Evolutionary conservation across 345 rosid genomes (phyloP).

Genomic region (Corymbia maculata): DNA sequence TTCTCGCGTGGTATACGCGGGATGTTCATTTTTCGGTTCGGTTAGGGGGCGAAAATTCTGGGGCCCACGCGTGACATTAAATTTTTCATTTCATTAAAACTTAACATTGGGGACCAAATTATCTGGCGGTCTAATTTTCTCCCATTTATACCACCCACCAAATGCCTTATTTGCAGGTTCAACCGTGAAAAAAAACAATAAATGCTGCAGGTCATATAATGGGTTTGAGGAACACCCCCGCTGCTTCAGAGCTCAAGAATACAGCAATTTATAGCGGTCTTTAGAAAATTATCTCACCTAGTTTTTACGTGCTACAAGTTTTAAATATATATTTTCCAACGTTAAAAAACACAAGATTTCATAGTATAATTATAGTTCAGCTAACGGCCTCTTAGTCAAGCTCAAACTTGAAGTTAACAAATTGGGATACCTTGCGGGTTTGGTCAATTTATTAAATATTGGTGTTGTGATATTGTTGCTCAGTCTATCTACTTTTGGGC

Average conservation of each 20-base stretch:
- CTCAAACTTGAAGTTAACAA: not conserved
- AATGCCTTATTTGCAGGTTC: not conserved
- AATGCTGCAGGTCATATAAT: not conserved
- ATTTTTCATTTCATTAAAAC: not conserved
- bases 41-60: not conserved
- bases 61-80: not conserved
- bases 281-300: not conserved
- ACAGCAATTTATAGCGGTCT: not conserved
- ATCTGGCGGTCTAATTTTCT: not conserved
- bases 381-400: not conserved
- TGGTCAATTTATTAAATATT: not conserved
- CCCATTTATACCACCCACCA: not conserved
- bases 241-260: not conserved
- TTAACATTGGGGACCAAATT: not conserved
- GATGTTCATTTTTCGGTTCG: not conserved
- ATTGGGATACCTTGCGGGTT: not conserved
- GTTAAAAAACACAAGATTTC: not conserved
- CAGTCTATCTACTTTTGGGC: no score
- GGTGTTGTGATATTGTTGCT: not conserved
- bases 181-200: no score
- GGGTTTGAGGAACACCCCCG: not conserved
- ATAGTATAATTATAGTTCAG: not conserved
- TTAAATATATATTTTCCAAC: not conserved
- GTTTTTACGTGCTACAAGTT: not conserved
- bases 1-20: not conserved